Evolutionary conservation across 371 early-diverging fungal genomes (phyloP).

Genomic region (Mucor irregularis): DNA sequence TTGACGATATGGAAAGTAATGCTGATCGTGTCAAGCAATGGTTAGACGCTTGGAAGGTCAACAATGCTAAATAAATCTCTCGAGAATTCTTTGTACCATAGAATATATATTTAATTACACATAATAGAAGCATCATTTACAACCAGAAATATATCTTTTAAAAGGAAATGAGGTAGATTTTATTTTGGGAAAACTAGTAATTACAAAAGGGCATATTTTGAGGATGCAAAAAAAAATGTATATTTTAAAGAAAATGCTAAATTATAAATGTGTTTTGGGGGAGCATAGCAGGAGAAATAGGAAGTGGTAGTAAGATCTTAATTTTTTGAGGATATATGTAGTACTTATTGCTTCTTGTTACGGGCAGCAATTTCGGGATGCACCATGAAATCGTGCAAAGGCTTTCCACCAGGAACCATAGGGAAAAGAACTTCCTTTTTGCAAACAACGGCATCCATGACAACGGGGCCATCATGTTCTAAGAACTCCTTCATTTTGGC

Average conservation of each 20-base stretch:
- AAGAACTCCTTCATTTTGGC: conserved; percentile 89
- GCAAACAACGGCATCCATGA: conserved; percentile 89
- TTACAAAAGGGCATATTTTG: too few relatives aligned
- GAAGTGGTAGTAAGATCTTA: not conserved
- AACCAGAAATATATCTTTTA: not conserved
- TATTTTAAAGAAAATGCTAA: not conserved
- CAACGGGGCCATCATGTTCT: conserved; percentile 81
- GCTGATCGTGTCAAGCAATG: conserved; percentile 73
- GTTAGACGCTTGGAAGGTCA: conserved; percentile 56
- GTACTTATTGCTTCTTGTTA: conserved; percentile 14
- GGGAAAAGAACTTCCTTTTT: conserved; percentile 94
- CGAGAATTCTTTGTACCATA: too few relatives aligned
- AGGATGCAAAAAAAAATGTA: conserved; percentile 1
- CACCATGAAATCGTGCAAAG: conserved; percentile 80
- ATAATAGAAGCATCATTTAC: too few relatives aligned
- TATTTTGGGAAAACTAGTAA: too few relatives aligned
- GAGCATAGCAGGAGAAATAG: not conserved
- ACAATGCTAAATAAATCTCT: conserved; percentile 30
- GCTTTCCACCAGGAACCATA: conserved; percentile 96
- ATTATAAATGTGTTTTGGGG: not conserved
- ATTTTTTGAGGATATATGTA: not conserved
- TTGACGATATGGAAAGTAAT: conserved; percentile 91
- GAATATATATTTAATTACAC: too few relatives aligned
- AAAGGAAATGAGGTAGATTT: not conserved
- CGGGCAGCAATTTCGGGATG: conserved; percentile 45